Percentiles rank a stretch among this genome's conserved stretches.
Evolutionary conservation across 257 asterid genomes (phyloP).

Genomic region (Forsythia suspensa): DNA sequence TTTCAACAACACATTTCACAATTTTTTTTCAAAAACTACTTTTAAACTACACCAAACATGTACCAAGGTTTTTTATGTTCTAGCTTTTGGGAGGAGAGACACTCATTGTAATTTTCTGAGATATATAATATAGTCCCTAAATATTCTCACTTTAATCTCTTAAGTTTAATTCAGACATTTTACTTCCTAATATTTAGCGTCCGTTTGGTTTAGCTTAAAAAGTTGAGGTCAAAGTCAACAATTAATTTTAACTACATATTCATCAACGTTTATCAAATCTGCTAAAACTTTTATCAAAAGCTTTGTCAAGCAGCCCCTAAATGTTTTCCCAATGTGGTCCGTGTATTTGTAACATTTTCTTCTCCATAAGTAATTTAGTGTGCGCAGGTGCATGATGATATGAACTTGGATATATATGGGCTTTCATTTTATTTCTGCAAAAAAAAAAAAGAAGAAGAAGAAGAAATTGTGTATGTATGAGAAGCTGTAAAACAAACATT

Average conservation of each 20-base stretch:
- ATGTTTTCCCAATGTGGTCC: not conserved
- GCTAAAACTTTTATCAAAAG: too few relatives aligned
- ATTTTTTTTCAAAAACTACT: too few relatives aligned
- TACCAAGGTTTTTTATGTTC: not conserved
- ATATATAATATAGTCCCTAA: not conserved
- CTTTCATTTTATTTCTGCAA: not conserved
- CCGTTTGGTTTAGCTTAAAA: too few relatives aligned
- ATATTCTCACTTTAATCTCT: not conserved
- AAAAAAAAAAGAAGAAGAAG: not conserved
- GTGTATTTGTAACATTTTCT: not conserved
- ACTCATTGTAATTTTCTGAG: not conserved
- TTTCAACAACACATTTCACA: too few relatives aligned
- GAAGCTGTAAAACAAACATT: not conserved
- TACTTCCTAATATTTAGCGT: not conserved
- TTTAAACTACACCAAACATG: too few relatives aligned
- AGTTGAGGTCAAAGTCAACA: too few relatives aligned
- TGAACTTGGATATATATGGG: not conserved
- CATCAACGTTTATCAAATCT: too few relatives aligned
- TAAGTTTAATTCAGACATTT: not conserved
- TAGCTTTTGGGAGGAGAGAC: not conserved
- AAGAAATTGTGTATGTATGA: not conserved
- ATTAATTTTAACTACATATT: too few relatives aligned
- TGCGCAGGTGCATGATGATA: too few relatives aligned
- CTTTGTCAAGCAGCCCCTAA: too few relatives aligned
- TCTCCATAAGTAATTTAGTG: not conserved